These are phyloP conservation scores for Rusavskia elegans DNA, from an alignment of 495 filamentous ascomycete genomes.

Conservation along the genomic window DNA sequence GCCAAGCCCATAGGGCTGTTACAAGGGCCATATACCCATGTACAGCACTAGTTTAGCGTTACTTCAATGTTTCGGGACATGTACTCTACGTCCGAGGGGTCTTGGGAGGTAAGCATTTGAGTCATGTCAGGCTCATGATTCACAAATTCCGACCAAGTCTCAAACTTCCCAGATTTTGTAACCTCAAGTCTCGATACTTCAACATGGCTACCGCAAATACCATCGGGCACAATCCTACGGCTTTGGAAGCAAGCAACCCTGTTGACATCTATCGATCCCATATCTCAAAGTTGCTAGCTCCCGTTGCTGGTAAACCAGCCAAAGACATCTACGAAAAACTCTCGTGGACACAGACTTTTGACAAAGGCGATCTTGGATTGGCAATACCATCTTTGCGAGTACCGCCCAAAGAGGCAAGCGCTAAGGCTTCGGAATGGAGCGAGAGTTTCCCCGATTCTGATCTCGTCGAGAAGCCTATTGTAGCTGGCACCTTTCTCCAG, in stretches of 20 bases:
- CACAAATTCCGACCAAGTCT: neutral
- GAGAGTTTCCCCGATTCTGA: conserved; percentile 68
- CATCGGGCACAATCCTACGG: neutral
- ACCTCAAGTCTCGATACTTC: neutral
- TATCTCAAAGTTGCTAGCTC: conserved; percentile 55
- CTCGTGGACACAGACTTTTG: conserved; percentile 66
- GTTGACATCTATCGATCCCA: conserved; percentile 80
- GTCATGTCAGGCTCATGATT: neutral
- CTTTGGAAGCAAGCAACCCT: conserved; percentile 37
- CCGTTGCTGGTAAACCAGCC: conserved; percentile 55
- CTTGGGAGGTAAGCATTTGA: no score
- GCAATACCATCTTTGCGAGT: conserved; percentile 66
- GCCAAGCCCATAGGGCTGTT: no score
- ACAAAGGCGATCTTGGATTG: conserved; percentile 78
- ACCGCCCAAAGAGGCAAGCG: conserved; percentile 47
- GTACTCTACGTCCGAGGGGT: no score
- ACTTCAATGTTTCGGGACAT: no score
- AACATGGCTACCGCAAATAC: neutral
- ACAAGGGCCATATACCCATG: no score
- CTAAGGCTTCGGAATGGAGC: conserved; percentile 53
- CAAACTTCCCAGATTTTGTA: neutral
- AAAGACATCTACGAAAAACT: conserved; percentile 63
- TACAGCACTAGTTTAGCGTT: no score
- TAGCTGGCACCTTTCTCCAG: conserved; percentile 50
- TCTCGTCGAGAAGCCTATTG: conserved; percentile 50